phyloP scores from a whole-genome alignment of 371 early-diverging fungal species.

The Synchytrium microbalum region DNA sequence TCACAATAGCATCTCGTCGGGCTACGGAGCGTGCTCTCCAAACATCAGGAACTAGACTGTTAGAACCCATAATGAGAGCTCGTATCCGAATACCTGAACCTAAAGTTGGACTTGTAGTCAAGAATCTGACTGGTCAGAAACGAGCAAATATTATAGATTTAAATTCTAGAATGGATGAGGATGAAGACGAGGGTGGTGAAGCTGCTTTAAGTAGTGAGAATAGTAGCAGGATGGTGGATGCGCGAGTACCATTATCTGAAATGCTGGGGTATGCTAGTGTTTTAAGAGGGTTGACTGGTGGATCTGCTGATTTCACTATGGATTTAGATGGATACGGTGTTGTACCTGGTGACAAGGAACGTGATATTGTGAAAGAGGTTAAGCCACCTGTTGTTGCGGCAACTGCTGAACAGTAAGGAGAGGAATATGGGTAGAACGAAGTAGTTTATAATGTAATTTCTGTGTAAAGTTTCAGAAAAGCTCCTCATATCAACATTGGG shows the following conservation, averaged over 20 bases:
- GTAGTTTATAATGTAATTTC: too few species aligned
- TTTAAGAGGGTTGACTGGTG: conserved; percentile 79
- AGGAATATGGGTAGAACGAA: too few species aligned
- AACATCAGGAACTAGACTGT: conserved; percentile 27
- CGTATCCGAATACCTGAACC: conserved; percentile 59
- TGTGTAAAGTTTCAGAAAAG: too few species aligned
- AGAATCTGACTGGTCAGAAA: conserved; percentile 69
- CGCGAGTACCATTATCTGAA: conserved; percentile 70
- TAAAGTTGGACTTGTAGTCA: conserved; percentile 69
- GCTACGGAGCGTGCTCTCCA: neutral
- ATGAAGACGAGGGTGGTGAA: conserved; percentile 33
- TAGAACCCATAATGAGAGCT: conserved; percentile 87
- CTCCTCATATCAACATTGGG: too few species aligned
- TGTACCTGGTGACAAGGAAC: neutral
- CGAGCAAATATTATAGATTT: conserved; percentile 58
- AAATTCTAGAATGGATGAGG: conserved; percentile 29
- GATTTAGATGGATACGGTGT: neutral
- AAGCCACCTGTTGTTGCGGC: neutral
- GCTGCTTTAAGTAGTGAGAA: conserved; percentile 24
- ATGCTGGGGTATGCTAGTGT: conserved; percentile 84
- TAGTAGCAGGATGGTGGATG: conserved; percentile 21
- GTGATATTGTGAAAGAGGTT: neutral
- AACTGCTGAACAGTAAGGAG: too few species aligned
- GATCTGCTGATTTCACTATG: conserved; percentile 42
- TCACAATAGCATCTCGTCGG: conserved; percentile 34